Evolutionary conservation across 176 grass and related monocot genomes (phyloP).

Genomic region (Ensete ventricosum): DNA sequence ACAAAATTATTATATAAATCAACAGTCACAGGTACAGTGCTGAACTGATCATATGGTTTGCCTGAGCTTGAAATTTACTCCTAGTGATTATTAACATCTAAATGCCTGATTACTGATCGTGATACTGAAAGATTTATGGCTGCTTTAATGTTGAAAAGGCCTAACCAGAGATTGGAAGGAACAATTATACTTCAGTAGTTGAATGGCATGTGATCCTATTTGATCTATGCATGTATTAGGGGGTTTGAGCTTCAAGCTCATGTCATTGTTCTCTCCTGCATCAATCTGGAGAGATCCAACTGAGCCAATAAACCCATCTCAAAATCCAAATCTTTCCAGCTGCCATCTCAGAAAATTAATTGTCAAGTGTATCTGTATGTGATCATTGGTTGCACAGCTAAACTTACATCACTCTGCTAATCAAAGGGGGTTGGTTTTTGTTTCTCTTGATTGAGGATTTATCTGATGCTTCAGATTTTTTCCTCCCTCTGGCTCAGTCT

Average conservation of each 20-base stretch:
- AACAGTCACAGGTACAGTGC: too few species aligned
- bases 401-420: background rate
- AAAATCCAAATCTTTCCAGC: background rate
- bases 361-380: background rate
- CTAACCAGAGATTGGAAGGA: background rate
- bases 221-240: background rate
- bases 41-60: too few species aligned
- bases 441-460: background rate
- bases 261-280: background rate
- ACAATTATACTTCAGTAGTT: background rate
- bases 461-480: background rate
- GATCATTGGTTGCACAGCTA: background rate
- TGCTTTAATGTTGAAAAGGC: too few species aligned
- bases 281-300: background rate
- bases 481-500: background rate
- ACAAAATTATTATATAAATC: too few species aligned
- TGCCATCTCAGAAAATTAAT: background rate
- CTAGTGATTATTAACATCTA: too few species aligned
- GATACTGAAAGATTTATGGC: too few species aligned
- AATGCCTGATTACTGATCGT: too few species aligned
- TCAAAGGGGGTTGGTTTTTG: background rate
- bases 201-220: background rate
- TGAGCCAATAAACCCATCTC: background rate
- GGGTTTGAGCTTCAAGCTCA: background rate
- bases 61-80: too few species aligned